Percentiles rank a stretch among this genome's conserved stretches.
Conservation (phyloP, 768 basidiomycete species). For the Psilocybe azurescens region DNA sequence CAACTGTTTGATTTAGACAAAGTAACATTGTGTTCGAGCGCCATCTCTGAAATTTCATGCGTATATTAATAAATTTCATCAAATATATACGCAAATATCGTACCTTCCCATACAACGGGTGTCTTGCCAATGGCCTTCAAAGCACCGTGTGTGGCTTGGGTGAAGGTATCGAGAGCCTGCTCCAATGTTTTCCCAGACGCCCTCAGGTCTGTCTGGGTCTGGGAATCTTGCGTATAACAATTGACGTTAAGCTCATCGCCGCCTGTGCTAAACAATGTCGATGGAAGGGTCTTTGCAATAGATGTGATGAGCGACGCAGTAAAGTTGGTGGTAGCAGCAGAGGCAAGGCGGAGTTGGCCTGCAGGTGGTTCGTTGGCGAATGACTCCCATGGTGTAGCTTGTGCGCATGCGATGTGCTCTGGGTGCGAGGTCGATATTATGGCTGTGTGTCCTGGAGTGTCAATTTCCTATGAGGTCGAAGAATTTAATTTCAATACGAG, state of each 20-base stretch:
- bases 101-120: slow-evolving; percentile 84
- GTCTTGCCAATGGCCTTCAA: slow-evolving; percentile 66
- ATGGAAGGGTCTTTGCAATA: slow-evolving; percentile 57
- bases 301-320: slow-evolving; percentile 56
- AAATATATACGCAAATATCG: slow-evolving; percentile 9
- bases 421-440: slow-evolving; percentile 69
- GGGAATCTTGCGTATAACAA: slow-evolving; percentile 68
- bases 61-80: slow-evolving; percentile 27
- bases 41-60: slow-evolving; percentile 62
- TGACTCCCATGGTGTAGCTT: slow-evolving; percentile 57
- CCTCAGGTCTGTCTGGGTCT: slow-evolving; percentile 62
- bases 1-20: slow-evolving; percentile 56
- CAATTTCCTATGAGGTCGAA: slow-evolving; percentile 61
- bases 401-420: slow-evolving; percentile 72
- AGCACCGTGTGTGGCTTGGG: slow-evolving; percentile 59
- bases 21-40: slow-evolving; percentile 55
- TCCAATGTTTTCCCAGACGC: slow-evolving; percentile 56
- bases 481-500: background rate
- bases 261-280: slow-evolving; percentile 76
- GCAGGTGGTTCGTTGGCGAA: slow-evolving; percentile 82
- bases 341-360: slow-evolving; percentile 80
- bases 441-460: slow-evolving; percentile 84
- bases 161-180: slow-evolving; percentile 69
- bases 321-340: slow-evolving; percentile 63
- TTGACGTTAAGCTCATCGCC: slow-evolving; percentile 80